These are phyloP conservation scores for Claviceps pazoutovae DNA, from an alignment of 2,329 filamentous ascomycete species.

Conservation along the genomic window DNA sequence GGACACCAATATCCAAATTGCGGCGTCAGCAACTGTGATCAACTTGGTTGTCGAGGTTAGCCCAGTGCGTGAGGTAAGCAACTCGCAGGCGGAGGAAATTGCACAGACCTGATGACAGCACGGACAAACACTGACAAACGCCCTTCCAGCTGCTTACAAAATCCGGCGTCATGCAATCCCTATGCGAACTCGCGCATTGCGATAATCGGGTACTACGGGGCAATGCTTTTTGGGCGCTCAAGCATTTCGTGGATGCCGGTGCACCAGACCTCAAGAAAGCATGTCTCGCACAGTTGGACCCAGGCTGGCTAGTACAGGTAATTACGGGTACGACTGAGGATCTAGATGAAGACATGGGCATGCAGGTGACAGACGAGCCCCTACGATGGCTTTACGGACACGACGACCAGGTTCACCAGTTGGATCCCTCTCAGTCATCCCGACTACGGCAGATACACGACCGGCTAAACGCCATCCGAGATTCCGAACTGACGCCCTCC, in stretches of 20 bases:
- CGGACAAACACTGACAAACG: constrained; percentile 8
- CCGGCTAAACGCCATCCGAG: constrained; percentile 38
- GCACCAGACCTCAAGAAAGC: constrained; percentile 59
- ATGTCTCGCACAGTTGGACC: constrained; percentile 62
- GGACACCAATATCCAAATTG: constrained; percentile 68
- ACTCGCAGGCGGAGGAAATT: background rate
- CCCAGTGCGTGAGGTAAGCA: constrained; percentile 71
- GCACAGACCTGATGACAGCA: no score
- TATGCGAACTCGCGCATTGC: constrained; percentile 77
- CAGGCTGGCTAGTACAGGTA: constrained; percentile 67
- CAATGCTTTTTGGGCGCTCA: constrained; percentile 85
- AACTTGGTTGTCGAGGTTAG: constrained; percentile 84
- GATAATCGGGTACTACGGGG: constrained; percentile 64
- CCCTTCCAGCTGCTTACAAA: constrained; percentile 52
- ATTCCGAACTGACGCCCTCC: constrained; percentile 53
- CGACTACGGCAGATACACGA: constrained; percentile 35
- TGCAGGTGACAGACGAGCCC: constrained; percentile 34
- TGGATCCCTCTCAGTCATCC: constrained; percentile 23
- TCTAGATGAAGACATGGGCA: constrained; percentile 45
- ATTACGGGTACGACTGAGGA: constrained; percentile 40
- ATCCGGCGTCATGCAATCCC: constrained; percentile 56
- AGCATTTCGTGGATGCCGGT: constrained; percentile 69
- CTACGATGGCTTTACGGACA: constrained; percentile 21
- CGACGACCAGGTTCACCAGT: constrained; percentile 18
- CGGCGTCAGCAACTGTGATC: constrained; percentile 69